phyloP scores from a whole-genome alignment of 345 rosid species.

The Populus nigra region DNA sequence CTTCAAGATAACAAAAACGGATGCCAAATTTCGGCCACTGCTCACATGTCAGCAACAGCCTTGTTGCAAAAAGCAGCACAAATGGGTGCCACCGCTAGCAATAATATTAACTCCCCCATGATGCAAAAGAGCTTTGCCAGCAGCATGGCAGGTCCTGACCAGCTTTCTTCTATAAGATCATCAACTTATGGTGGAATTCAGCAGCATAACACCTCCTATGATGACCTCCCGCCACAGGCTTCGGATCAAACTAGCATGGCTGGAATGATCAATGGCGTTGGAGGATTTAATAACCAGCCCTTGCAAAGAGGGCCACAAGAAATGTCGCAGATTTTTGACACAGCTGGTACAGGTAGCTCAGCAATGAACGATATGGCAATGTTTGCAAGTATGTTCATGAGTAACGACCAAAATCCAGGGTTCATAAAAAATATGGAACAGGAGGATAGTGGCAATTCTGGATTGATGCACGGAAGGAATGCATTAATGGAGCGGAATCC shows the following conservation, averaged over 20 bases:
- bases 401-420: slow-evolving; percentile 25
- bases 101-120: slow-evolving; percentile 59
- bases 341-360: slow-evolving; percentile 17
- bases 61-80: slow-evolving; percentile 66
- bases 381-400: slow-evolving; percentile 40
- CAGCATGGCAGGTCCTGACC: slow-evolving; percentile 47
- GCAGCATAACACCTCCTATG: slow-evolving; percentile 28
- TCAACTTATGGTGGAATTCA: slow-evolving; percentile 22
- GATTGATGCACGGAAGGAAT: slow-evolving; percentile 29
- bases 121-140: slow-evolving; percentile 60
- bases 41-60: slow-evolving; percentile 72
- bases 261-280: slow-evolving; percentile 22
- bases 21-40: slow-evolving; percentile 30
- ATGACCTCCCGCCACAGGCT: slow-evolving; percentile 27
- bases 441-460: slow-evolving; percentile 22
- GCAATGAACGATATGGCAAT: slow-evolving; percentile 47
- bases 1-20: slow-evolving; percentile 46
- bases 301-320: slow-evolving; percentile 33
- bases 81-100: slow-evolving; percentile 69
- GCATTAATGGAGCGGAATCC: slow-evolving; percentile 15
- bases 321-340: slow-evolving; percentile 38
- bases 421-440: slow-evolving; percentile 29
- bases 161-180: slow-evolving; percentile 31
- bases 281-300: slow-evolving; percentile 25
- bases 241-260: slow-evolving; percentile 34